Base-by-base conservation (phyloP, 2,329 filamentous ascomycete genomes). In the Fusarium graminum region DNA sequence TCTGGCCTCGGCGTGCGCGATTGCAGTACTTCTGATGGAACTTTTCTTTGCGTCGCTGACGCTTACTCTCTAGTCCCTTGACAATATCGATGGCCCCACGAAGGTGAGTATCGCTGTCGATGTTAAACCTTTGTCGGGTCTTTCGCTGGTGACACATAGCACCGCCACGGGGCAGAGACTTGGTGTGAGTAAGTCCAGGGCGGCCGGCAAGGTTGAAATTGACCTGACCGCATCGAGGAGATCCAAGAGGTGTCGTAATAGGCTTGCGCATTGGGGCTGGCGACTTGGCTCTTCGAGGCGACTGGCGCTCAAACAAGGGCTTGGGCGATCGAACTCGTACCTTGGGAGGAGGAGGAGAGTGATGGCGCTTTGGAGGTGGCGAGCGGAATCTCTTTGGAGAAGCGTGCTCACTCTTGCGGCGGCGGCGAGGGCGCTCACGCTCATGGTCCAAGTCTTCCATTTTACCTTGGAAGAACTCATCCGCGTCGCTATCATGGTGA, bases 61-160 rank as follows among this genome's bases (percentile, higher is more conserved):
- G 90, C 82, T 97, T 98, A 79, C 92, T 90, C 81, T 99, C 95
- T 2, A 99, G 86, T 10, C 95, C 95, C 78, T 97, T 97, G 79
- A 97, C 92, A 63, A 97, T 99, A 78, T 98, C 95, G 69, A 99
- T 96, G 34, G 95, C 94, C n/a, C 93, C 93, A 65, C 95, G 91
- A 11, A 92, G 86, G 66, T 95, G 93, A 40, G 88, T 80, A 49
- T 90, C 85, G 46, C 75, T 74, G 7, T 75, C 70, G 30, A 72
- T 64, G 9, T 65, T 57, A 16, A 67, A 59, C 58, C 80, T 79
- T 52, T 79, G 73, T 51, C 82, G 78, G 66, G 75, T 78, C 72
- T 83, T 79, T 71, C 81, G 76, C 43, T 84, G 81, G 34, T 83
- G 87, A 76, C 92, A 92, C 63, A 90, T 85, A 68, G 90, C 92